Evolutionary conservation across 2,329 filamentous ascomycete species (phyloP).

Genomic region (Myriosclerotinia duriaeana): DNA sequence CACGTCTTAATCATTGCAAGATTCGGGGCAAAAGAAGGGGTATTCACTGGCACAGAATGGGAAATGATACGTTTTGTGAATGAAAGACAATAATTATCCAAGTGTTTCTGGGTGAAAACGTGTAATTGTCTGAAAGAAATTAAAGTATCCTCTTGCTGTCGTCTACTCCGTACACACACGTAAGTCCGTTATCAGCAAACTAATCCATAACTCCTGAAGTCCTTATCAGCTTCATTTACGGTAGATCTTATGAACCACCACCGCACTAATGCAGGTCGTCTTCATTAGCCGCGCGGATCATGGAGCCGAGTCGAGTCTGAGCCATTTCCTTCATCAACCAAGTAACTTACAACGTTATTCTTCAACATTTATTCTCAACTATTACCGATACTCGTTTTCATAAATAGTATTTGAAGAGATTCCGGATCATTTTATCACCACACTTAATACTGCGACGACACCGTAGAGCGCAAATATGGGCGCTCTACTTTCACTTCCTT

Average conservation of each 20-base stretch:
- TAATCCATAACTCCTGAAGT: background rate
- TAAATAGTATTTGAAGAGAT: background rate
- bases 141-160: conserved; percentile 22
- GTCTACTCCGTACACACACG: conserved; percentile 7
- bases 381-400: conserved; percentile 10
- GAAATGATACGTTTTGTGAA: conserved; percentile 6
- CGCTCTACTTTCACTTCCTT: conserved; percentile 82
- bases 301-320: conserved; percentile 3
- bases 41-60: background rate
- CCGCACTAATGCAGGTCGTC: conserved; percentile 18
- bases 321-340: background rate
- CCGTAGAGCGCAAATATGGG: conserved; percentile 62
- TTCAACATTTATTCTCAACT: conserved; percentile 4
- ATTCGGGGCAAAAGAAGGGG: background rate
- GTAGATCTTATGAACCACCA: conserved; percentile 5
- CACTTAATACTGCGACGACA: conserved; percentile 1
- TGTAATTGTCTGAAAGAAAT: conserved; percentile 24
- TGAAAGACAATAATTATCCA: background rate
- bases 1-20: conserved; percentile 30
- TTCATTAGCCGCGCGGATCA: conserved; percentile 27
- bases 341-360: conserved; percentile 6
- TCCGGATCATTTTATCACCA: background rate
- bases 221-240: conserved; percentile 21
- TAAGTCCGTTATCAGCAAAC: conserved; percentile 17
- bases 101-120: background rate